Conservation (phyloP, 208 protist genomes). For the Herpetomonas tarakana region DNA sequence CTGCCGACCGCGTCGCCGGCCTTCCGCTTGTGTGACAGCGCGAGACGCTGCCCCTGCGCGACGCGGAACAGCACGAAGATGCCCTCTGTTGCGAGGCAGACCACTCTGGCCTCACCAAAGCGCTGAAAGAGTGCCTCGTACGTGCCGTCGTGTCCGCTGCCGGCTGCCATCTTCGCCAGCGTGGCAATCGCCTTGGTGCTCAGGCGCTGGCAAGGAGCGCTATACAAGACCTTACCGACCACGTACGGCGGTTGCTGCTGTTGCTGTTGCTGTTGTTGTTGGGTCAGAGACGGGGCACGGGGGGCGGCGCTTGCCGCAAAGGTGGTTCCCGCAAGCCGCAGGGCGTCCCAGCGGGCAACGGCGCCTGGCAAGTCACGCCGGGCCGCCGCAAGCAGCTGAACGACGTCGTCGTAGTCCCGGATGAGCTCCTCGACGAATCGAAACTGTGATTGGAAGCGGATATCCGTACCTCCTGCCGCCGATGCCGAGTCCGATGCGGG, state of each 20-base stretch:
- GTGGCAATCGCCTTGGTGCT: background rate
- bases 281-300: background rate
- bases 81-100: slow-evolving; percentile 35
- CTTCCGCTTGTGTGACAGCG: background rate
- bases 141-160: background rate
- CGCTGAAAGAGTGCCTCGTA: slow-evolving; percentile 5
- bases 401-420: slow-evolving; percentile 54
- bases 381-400: slow-evolving; percentile 15
- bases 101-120: slow-evolving; percentile 16
- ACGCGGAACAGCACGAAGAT: slow-evolving; percentile 30
- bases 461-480: background rate
- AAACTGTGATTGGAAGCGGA: slow-evolving; percentile 17
- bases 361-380: slow-evolving; percentile 4
- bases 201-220: background rate
- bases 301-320: background rate
- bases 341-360: background rate
- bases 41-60: background rate
- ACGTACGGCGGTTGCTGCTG: too few relatives aligned
- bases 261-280: background rate
- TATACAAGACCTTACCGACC: background rate
- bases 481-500: background rate
- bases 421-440: slow-evolving; percentile 65
- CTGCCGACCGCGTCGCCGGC: background rate
- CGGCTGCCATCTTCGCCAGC: background rate
- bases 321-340: background rate